Base-by-base conservation (phyloP, 2,329 filamentous ascomycete species). In the Penicillium capsulatum region DNA sequence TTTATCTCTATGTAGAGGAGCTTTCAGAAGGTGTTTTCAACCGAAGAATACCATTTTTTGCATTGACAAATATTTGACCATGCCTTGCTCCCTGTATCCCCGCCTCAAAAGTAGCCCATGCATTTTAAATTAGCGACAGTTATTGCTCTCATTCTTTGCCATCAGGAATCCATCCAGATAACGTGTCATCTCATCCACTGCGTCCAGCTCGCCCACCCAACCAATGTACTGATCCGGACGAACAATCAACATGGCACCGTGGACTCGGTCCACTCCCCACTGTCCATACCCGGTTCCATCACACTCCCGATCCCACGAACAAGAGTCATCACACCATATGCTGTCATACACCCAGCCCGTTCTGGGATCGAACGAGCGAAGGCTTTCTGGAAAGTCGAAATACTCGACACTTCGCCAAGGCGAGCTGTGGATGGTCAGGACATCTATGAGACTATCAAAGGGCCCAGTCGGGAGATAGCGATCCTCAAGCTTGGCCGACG, bases 381-480 rank as follows among this genome's bases (percentile, higher is more conserved):
- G 69, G 0, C 73, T 61, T 1, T 70, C 66, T 0, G 75, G 74
- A 9, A 61, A 69, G 37, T 76, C 73, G 14, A 76, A 56, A 5
- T 79, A 54, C 36, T 78, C 73, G 0, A 75, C 64, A 0, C 73
- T 64, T 0, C 51, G 57, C 24, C 80, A 67, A 16, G 68, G 68
- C 0, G 76, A 67, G 2, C 71, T 70, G 55, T 86, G 82, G 0
- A 83, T 63, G 0, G 79, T 77, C 2, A 85, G 56, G 0, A 84
- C 65, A 20, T 84, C 80, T 22, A 86, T 68, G 3, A 79, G 50
- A 9, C 64, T 68, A 47, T 74, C 65, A 11, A 75, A 64, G 8
- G 63, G 59, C 2, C 57, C 50, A 1, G 47, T 40, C 2, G 67
- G 64, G 0, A 66, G 70, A 40, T 69, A 69, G 11, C 55, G 63